Evolutionary conservation across 1,284 basidiomycete genomes (phyloP).

Genomic region (Peniophora sp.): DNA sequence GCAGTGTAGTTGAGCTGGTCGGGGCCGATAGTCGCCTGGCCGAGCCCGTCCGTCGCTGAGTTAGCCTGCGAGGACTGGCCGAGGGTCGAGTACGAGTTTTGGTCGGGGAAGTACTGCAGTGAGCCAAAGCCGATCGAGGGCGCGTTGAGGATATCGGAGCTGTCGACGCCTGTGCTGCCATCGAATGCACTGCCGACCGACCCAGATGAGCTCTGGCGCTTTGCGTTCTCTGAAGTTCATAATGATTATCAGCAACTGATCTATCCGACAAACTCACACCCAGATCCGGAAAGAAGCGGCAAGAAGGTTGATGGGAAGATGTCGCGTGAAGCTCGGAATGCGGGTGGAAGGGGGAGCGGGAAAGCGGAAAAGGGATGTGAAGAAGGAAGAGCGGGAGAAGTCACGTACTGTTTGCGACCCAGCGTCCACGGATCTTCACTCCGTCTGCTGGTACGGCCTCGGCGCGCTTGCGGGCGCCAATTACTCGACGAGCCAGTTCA

Average conservation of each 20-base stretch:
- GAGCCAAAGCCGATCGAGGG: conserved; percentile 47
- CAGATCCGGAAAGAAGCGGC: too few relatives aligned
- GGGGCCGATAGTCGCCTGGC: conserved; percentile 46
- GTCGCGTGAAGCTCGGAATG: too few relatives aligned
- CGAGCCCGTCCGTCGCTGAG: conserved; percentile 39
- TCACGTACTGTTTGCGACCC: conserved; percentile 43
- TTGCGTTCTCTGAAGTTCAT: conserved; percentile 30
- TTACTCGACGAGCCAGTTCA: conserved; percentile 16
- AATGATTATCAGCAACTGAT: neutral
- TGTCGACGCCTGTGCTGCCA: conserved; percentile 58
- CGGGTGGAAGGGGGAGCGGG: neutral
- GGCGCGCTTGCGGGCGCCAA: conserved; percentile 35
- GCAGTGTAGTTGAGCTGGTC: conserved; percentile 40
- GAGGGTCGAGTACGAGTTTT: conserved; percentile 42
- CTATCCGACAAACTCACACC: too few relatives aligned
- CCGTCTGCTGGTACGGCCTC: conserved; percentile 26
- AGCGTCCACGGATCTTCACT: conserved; percentile 51
- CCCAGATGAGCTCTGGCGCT: conserved; percentile 27
- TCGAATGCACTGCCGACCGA: conserved; percentile 43
- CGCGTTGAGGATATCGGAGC: conserved; percentile 53
- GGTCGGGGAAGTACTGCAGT: conserved; percentile 64
- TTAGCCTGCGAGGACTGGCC: conserved; percentile 3
- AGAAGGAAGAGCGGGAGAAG: conserved; percentile 1
- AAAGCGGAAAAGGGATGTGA: neutral
- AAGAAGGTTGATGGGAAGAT: too few relatives aligned